phyloP scores from a whole-genome alignment of 495 filamentous ascomycete species.

The Trichoderma parareesei region DNA sequence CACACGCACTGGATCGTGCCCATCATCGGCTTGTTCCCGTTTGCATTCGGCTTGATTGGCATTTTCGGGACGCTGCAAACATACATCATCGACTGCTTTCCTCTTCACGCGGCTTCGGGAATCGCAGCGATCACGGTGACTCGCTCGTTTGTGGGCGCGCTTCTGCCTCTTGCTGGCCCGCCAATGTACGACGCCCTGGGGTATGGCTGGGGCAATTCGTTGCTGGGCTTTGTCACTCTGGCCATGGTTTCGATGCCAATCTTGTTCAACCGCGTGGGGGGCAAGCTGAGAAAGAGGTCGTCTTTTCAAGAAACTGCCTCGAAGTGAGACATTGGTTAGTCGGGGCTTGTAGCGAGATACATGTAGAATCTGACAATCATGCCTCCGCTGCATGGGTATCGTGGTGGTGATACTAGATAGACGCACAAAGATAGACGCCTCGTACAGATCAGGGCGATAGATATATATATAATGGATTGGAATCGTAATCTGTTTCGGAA shows the following conservation, averaged over 20 bases:
- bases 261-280: neutral
- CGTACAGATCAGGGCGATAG: too few species aligned
- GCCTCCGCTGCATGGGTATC: too few species aligned
- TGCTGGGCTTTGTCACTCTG: slow-evolving; percentile 48
- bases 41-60: slow-evolving; percentile 44
- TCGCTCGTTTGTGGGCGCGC: slow-evolving; percentile 46
- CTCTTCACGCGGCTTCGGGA: slow-evolving; percentile 51
- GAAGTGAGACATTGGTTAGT: neutral
- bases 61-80: slow-evolving; percentile 46
- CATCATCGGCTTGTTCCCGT: slow-evolving; percentile 42
- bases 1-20: slow-evolving; percentile 38
- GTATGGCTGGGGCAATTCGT: slow-evolving; percentile 51
- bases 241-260: neutral
- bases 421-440: too few species aligned
- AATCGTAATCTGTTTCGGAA: too few species aligned
- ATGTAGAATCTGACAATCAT: too few species aligned
- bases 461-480: too few species aligned
- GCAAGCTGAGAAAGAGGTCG: neutral
- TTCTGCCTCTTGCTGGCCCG: slow-evolving; percentile 47
- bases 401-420: too few species aligned
- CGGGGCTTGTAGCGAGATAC: too few species aligned
- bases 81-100: slow-evolving; percentile 53
- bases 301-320: neutral
- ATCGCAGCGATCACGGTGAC: slow-evolving; percentile 48
- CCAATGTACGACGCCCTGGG: slow-evolving; percentile 47